These are phyloP conservation scores for Aspergillus transmontanensis DNA, from an alignment of 2,329 filamentous ascomycete genomes.

Conservation along the genomic window DNA sequence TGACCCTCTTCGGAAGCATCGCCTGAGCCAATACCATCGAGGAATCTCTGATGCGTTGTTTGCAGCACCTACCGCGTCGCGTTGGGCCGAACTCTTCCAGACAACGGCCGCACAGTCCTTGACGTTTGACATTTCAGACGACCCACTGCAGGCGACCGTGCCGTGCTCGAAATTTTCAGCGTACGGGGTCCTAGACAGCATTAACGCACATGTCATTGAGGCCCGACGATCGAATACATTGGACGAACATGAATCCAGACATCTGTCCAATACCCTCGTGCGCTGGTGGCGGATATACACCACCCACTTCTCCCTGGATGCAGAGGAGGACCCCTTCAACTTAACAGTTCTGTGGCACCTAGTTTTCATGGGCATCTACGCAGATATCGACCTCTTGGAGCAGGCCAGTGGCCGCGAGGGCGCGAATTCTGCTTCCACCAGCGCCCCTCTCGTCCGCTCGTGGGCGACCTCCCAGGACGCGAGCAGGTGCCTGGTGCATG, in stretches of 20 bases:
- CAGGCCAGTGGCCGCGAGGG: conserved; percentile 31
- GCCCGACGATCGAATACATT: no score
- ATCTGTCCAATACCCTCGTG: conserved; percentile 18
- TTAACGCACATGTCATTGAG: no score
- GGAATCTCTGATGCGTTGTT: no score
- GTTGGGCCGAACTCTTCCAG: background rate
- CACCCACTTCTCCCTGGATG: background rate
- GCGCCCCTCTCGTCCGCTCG: background rate
- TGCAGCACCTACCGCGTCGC: no score
- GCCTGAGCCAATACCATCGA: no score
- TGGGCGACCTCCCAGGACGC: conserved; percentile 18
- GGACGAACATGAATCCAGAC: conserved; percentile 2
- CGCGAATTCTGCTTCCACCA: background rate
- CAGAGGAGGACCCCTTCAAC: conserved; percentile 22
- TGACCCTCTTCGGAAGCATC: no score
- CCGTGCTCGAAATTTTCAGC: background rate
- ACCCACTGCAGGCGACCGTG: conserved; percentile 19
- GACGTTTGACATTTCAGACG: conserved; percentile 17
- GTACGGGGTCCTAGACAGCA: no score
- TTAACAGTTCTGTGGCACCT: conserved; percentile 35
- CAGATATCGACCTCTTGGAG: conserved; percentile 32
- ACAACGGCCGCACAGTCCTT: background rate
- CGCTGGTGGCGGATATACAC: conserved; percentile 27
- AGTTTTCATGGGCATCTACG: conserved; percentile 29
- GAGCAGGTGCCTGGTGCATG: conserved; percentile 21